phyloP scores from a whole-genome alignment of 148 eudicot species.

The Pouteria glomerata region DNA sequence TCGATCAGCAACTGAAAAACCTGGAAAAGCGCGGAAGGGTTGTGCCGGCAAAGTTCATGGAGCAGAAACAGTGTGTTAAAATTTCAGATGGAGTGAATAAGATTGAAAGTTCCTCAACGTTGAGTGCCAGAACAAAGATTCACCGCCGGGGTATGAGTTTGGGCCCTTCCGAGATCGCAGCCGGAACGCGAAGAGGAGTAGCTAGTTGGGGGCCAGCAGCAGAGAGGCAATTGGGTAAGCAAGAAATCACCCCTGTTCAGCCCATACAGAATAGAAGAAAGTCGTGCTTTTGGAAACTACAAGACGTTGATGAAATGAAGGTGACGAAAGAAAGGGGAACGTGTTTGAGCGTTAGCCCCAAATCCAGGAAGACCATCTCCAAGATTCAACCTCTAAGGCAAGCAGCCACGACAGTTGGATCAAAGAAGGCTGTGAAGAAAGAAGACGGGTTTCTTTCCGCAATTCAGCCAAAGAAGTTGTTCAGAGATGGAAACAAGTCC shows the following conservation, averaged over 20 bases:
- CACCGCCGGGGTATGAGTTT: constrained; percentile 70
- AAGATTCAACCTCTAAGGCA: constrained; percentile 38
- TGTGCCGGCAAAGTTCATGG: constrained; percentile 66
- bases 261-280: constrained; percentile 51
- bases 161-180: constrained; percentile 64
- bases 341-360: constrained; percentile 60
- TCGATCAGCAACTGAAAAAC: constrained; percentile 37
- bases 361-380: constrained; percentile 34
- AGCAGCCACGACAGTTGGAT: constrained; percentile 53
- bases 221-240: constrained; percentile 35
- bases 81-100: constrained; percentile 25
- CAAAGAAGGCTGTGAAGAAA: constrained; percentile 62
- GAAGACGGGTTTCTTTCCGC: constrained; percentile 52
- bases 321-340: constrained; percentile 59
- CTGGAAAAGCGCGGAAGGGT: constrained; percentile 44
- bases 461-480: constrained; percentile 86
- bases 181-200: constrained; percentile 47
- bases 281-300: constrained; percentile 81
- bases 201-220: constrained; percentile 63
- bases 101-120: constrained; percentile 31
- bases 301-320: constrained; percentile 66
- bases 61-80: constrained; percentile 35
- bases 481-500: constrained; percentile 61
- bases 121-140: constrained; percentile 33
- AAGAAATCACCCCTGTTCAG: constrained; percentile 53